phyloP scores from a whole-genome alignment of 495 filamentous ascomycete genomes.

The Penicillium coffeae region DNA sequence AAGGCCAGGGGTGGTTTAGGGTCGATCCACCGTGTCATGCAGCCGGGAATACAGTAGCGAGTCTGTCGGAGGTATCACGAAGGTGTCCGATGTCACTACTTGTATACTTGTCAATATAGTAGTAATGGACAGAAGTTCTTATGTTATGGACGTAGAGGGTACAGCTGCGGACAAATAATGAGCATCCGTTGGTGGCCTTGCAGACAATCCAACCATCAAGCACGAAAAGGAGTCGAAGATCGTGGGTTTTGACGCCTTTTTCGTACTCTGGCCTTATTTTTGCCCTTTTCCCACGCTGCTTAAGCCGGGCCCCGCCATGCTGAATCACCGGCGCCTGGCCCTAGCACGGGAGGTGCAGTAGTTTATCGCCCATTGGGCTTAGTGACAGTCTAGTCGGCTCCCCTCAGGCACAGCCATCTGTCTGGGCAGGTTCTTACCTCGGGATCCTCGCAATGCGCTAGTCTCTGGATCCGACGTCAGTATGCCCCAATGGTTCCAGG shows the following conservation, averaged over 20 bases:
- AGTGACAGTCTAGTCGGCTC: not conserved
- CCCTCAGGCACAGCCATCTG: too few species aligned
- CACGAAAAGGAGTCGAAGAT: too few species aligned
- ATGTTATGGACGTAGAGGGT: too few species aligned
- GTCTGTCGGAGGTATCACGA: too few species aligned
- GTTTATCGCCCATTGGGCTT: not conserved
- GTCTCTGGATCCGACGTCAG: not conserved
- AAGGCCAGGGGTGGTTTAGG: slow-evolving; percentile 27
- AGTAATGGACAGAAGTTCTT: too few species aligned
- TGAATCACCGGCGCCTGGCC: slow-evolving; percentile 10
- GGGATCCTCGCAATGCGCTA: not conserved
- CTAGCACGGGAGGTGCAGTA: not conserved
- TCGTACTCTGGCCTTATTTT: not conserved
- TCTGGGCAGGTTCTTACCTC: not conserved
- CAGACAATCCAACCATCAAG: too few species aligned
- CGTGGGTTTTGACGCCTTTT: not conserved
- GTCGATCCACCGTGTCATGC: slow-evolving; percentile 13
- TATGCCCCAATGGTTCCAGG: not conserved
- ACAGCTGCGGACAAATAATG: too few species aligned
- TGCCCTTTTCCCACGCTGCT: too few species aligned
- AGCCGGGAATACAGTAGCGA: not conserved
- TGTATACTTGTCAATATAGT: too few species aligned
- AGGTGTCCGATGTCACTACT: too few species aligned
- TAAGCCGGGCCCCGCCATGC: slow-evolving; percentile 1
- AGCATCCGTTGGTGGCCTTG: not conserved